Base-by-base conservation (phyloP, 202 grass and related monocot genomes). In the Hordeum pubiflorum region DNA sequence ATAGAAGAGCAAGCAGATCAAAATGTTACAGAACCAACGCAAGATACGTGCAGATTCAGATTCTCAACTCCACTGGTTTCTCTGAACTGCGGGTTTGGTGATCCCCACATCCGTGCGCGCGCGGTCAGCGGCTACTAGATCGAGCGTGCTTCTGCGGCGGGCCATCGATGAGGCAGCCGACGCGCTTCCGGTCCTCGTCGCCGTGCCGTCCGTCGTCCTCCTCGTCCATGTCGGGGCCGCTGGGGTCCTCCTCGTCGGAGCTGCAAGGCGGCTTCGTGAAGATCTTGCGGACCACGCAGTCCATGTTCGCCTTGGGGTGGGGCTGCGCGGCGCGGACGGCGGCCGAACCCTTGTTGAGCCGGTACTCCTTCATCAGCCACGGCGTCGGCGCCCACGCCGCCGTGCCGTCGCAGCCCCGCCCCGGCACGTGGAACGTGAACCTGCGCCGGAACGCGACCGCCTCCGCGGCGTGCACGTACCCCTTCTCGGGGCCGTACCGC, bases 351-450 rank as follows among this genome's bases (percentile, higher is more conserved):
- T 78, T 50, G 60, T 78, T 78, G 59, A 78, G 27, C 40, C 58
- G 24, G 76, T 50, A 78, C 76, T 79, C 41, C 76, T 65, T 65
- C 76, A 65, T 52, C 41, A 13, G 27, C 60, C 60, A 78, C 60
- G 17, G 60, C 60, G 27, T 32, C 18, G 10, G 41, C 26, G 4
- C 18, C 18, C 24, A 23, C 38, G 3, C 38, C 76, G 33, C 27
- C 40, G 3, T 1, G 18, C 40, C 60, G 18, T 66, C 40, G 38
- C 6, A 2, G 76, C 6, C 39, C 20, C 1, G 3, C 7, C 11
- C 15, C n/a, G 52, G n/a, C 50, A 15, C 13, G 65, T 57, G 48
- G 78, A 81, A 70, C 34, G 13, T 50, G 65, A 70, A 71, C 21
- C 52, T 69, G 52, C 21, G 14, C 0, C 78, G 8, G 65, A 58